Conservation (phyloP, 495 filamentous ascomycete genomes). For the Geopyxis carbonaria region DNA sequence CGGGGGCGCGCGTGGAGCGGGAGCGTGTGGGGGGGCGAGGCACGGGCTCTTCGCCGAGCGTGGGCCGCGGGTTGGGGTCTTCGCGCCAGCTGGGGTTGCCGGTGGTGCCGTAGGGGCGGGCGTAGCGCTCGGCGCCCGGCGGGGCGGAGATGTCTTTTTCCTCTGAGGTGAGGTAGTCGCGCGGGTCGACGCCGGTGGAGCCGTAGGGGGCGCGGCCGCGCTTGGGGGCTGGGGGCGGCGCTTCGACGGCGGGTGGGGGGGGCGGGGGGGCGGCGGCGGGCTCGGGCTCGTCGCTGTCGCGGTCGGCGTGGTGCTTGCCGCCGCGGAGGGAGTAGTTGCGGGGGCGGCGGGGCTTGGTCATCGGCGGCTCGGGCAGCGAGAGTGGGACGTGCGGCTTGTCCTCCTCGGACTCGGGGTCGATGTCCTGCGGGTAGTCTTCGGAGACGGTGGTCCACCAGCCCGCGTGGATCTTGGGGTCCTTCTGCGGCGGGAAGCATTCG, state of each 20-base stretch:
- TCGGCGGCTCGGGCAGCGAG: constrained; percentile 15
- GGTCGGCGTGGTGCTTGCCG: constrained; percentile 9
- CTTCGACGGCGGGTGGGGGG: constrained; percentile 12
- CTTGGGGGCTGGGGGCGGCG: constrained; percentile 5
- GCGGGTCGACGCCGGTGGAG: not conserved
- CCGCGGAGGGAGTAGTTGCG: constrained; percentile 8
- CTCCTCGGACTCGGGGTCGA: constrained; percentile 16
- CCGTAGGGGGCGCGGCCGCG: constrained; percentile 1
- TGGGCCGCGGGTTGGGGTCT: constrained; percentile 18
- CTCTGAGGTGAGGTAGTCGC: constrained; percentile 5
- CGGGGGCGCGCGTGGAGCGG: constrained; percentile 1
- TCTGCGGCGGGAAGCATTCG: constrained; percentile 19
- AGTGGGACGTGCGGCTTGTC: constrained; percentile 14
- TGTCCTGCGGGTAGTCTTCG: constrained; percentile 20
- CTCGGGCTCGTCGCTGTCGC: constrained; percentile 16
- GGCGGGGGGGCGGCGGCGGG: constrained; percentile 15
- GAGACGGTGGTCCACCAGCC: constrained; percentile 19
- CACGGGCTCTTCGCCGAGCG: constrained; percentile 14
- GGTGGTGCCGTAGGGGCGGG: not conserved
- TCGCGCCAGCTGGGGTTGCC: constrained; percentile 10
- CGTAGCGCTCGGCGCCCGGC: not conserved
- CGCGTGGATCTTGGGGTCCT: constrained; percentile 12
- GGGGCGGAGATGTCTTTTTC: not conserved
- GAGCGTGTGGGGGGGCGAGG: constrained; percentile 3
- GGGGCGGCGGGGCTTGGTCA: constrained; percentile 3